phyloP scores from a whole-genome alignment of 176 grass and related monocot species.

The Cymbopogon citratus region DNA sequence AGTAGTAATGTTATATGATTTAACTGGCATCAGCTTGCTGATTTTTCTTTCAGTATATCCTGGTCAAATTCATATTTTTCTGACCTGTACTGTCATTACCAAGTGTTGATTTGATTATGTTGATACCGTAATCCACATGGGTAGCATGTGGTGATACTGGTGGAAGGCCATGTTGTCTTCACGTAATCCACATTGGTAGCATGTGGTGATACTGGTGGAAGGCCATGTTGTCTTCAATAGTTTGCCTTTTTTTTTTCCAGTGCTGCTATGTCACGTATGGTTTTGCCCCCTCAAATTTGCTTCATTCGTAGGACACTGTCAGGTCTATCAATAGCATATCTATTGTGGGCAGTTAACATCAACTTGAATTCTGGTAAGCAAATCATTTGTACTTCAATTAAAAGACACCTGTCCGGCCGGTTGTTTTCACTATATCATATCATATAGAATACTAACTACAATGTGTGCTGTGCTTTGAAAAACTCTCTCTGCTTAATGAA shows the following conservation, averaged over 20 bases:
- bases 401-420: neutral
- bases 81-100: neutral
- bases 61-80: neutral
- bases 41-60: neutral
- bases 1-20: neutral
- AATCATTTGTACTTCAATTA: neutral
- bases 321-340: neutral
- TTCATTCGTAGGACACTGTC: neutral
- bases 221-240: neutral
- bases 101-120: neutral
- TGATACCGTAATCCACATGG: neutral
- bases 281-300: neutral
- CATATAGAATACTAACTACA: neutral
- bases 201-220: neutral
- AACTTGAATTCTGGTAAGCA: neutral
- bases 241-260: neutral
- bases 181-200: neutral
- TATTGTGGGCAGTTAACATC: neutral
- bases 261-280: neutral
- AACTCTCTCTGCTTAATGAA: no score
- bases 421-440: neutral
- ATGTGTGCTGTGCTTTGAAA: no score
- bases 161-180: no score
- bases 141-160: constrained; percentile 4
- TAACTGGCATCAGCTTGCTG: neutral